These are phyloP conservation scores for Lepiota subincarnata DNA, from an alignment of 768 basidiomycete genomes.

Conservation along the genomic window DNA sequence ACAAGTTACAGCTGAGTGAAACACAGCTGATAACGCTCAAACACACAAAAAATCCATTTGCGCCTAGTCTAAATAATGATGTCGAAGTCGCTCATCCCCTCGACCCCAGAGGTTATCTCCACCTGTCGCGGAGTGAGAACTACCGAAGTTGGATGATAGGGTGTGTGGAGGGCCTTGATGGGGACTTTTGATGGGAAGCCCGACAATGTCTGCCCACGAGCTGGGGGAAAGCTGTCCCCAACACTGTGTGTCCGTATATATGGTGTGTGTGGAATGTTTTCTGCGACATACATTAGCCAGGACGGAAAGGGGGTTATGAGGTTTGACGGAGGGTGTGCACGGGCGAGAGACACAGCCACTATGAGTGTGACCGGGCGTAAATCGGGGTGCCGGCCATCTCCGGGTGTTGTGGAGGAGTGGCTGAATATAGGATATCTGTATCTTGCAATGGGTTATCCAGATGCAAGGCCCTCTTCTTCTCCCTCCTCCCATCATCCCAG, in stretches of 20 bases:
- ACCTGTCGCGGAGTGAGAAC: constrained; percentile 10
- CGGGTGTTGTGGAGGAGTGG: not conserved
- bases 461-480: constrained; percentile 12
- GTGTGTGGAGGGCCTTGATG: not conserved
- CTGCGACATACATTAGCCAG: no score
- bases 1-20: constrained; percentile 1
- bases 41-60: not conserved
- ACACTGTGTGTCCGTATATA: no score
- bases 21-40: not conserved
- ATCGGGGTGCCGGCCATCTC: constrained; percentile 11
- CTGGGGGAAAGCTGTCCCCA: not conserved
- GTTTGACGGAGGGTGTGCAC: no score
- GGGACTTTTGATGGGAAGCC: not conserved
- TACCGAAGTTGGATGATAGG: constrained; percentile 9
- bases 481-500: constrained; percentile 20
- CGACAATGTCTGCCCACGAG: not conserved
- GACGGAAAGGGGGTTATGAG: no score
- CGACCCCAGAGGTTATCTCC: constrained; percentile 1
- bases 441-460: constrained; percentile 2
- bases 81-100: not conserved
- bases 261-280: no score
- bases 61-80: constrained; percentile 1
- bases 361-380: constrained; percentile 2
- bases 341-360: constrained; percentile 6
- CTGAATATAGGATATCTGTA: constrained; percentile 6